Base-by-base conservation (phyloP, 2,329 filamentous ascomycete species). In the Dactylonectria macrodidyma region DNA sequence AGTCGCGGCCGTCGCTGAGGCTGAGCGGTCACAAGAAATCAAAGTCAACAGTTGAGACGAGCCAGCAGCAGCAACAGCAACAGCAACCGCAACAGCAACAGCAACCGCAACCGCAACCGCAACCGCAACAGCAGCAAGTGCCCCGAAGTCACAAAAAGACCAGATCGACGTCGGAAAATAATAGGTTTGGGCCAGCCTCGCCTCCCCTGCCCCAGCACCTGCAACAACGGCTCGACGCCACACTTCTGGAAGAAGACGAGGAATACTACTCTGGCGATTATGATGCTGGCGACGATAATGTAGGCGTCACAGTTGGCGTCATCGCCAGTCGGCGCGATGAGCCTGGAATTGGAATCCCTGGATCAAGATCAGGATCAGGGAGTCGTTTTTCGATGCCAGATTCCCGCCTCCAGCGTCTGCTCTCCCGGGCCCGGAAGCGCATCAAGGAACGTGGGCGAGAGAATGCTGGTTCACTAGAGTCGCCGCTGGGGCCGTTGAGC, bases 341-440 rank as follows among this genome's bases (percentile, higher is more conserved):
- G 50, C 33, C 44, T 34, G 26, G 26, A 30, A 30, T 30, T 30
- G 26, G 26, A 30, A 19, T 19, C 19, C 7, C 26, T 5, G 26
- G 38, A 65, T 33, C 67, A 19, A 16, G 36, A 9, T 16, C 55
- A 54, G 56, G 65, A 41, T 48, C 67, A 44, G 71, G 66, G 54
- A 56, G 70, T 36, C 70, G 68, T 44, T 71, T 75, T 57, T 60
- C 63, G 26, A 71, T 68, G 56, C 71, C 73, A 19, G 71, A 75
- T 59, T 70, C 67, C 56, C 52, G 71, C 14, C 59, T 76, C 36
- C 73, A 73, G 46, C 71, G 64, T 26, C 64, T 76, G 22, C 66
- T 76, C 58, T 58, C 71, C 16, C 65, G 74, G 44, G 74, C 72
- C 22, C 73, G 61, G 62, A 75, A 73, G 56, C 71, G 72, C 52